Conservation (phyloP, 139 green algal genomes). For the Pleodorina starrii region DNA sequence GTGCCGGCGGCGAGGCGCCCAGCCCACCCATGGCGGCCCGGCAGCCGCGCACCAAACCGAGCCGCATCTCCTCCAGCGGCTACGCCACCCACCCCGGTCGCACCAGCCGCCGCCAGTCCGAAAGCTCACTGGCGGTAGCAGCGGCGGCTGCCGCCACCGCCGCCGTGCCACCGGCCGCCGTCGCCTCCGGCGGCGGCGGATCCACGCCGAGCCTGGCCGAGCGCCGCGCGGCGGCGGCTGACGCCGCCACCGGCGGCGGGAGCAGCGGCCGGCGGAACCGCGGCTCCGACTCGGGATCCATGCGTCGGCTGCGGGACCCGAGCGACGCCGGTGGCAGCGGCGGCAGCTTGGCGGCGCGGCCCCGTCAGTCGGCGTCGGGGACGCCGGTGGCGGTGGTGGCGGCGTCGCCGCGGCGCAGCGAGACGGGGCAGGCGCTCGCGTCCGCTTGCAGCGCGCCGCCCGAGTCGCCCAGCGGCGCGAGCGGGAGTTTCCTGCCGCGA, state of each 20-base stretch:
- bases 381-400: no score
- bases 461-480: background rate
- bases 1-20: background rate
- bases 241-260: background rate
- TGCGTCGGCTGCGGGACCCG: background rate
- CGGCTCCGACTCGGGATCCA: background rate
- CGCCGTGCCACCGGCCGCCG: background rate
- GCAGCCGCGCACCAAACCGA: background rate
- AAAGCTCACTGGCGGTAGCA: background rate
- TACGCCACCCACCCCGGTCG: background rate
- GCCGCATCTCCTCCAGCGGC: background rate
- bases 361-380: background rate
- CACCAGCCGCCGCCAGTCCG: conserved; percentile 2
- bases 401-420: background rate
- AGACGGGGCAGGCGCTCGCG: background rate
- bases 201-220: background rate
- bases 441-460: background rate
- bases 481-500: conserved; percentile 5
- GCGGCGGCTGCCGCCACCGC: background rate
- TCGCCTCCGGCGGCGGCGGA: background rate
- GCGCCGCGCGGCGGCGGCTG: background rate
- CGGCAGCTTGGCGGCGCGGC: background rate
- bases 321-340: background rate
- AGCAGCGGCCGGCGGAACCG: background rate
- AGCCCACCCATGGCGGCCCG: background rate